Conservation (phyloP, 768 basidiomycete species). For the Auriculariales sp. region DNA sequence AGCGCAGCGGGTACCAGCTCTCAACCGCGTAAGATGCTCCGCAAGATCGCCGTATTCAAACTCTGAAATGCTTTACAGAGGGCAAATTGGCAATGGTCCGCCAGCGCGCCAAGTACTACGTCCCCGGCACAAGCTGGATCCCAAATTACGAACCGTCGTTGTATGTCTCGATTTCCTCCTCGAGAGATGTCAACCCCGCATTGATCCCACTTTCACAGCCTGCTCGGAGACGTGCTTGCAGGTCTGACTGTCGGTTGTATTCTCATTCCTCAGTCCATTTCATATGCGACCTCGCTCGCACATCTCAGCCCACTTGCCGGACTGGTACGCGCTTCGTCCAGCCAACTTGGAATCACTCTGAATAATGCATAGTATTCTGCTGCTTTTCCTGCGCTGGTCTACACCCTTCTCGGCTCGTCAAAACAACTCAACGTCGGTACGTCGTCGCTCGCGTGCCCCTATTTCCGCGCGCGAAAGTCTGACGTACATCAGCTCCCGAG, state of each 20-base stretch:
- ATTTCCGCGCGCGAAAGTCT: not conserved
- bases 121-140: conserved; percentile 17
- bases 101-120: not conserved
- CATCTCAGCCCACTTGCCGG: conserved; percentile 76
- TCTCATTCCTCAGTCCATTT: conserved; percentile 78
- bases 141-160: conserved; percentile 16
- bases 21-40: not conserved
- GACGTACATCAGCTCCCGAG: conserved; percentile 51
- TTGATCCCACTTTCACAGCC: conserved; percentile 23
- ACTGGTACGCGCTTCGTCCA: conserved; percentile 36
- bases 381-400: conserved; percentile 75
- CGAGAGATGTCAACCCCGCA: too few species aligned
- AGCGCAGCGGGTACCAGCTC: not conserved
- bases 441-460: not conserved
- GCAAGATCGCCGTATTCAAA: not conserved
- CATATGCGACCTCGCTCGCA: conserved; percentile 81
- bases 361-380: conserved; percentile 49
- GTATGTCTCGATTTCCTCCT: conserved; percentile 8
- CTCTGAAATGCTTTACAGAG: not conserved
- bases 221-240: conserved; percentile 63
- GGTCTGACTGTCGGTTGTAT: conserved; percentile 77
- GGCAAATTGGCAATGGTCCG: not conserved
- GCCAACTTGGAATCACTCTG: too few species aligned
- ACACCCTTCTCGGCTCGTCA: conserved; percentile 80
- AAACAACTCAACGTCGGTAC: conserved; percentile 46